Evolutionary conservation across 2,329 filamentous ascomycete genomes (phyloP), one percentile per base, ranked within the genome.

Genomic region (Clarireedia hainanense): DNA sequence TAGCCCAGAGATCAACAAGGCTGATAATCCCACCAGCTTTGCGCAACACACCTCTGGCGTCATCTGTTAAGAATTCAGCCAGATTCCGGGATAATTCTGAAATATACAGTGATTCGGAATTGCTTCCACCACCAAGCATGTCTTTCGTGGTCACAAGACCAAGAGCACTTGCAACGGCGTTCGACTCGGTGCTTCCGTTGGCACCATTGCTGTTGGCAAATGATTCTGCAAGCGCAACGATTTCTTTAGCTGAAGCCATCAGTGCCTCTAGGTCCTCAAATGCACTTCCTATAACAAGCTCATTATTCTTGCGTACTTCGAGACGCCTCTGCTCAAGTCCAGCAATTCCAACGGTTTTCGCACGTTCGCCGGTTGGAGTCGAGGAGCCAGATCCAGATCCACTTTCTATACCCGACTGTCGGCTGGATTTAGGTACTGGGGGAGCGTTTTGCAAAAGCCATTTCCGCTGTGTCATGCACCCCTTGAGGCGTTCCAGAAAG

Each of bases 181-280:
- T 88, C 10, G 89, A 84, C 69, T 94, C 89, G 0, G 81, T 78
- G 5, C 78, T 82, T 14, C 75, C 79, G n/a, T 77, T 79, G 23
- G 79, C 81, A 20, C 76, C 73, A 56, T 73, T 71, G 9, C 77
- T 75, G 59, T 80, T 81, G 20, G 90, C 85, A 64, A 97, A 92
- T 15, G 84, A 84, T 71, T 97, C 92, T 0, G 94, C 94, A 43
- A 99, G 83, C 5, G 91, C 90, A 50, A 97, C 86, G 49, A 99
- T 90, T 68, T 99, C 90, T 69, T 97, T 96, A 5, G 94, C 94
- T 3, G 92, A 96, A 3, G 91, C 90, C 92, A 97, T 99, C 39
- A 99, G 77, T 3, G 94, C 91, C 69, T 97, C 92, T 0, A 99
- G 80, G 67, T 99, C 94, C 69, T 96, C 92, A 66, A 99, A 99